Percentiles rank a stretch among this genome's conserved stretches.
These are phyloP conservation scores for Rhynchosporium agropyri DNA, from an alignment of 2,329 filamentous ascomycete genomes.

Conservation along the genomic window DNA sequence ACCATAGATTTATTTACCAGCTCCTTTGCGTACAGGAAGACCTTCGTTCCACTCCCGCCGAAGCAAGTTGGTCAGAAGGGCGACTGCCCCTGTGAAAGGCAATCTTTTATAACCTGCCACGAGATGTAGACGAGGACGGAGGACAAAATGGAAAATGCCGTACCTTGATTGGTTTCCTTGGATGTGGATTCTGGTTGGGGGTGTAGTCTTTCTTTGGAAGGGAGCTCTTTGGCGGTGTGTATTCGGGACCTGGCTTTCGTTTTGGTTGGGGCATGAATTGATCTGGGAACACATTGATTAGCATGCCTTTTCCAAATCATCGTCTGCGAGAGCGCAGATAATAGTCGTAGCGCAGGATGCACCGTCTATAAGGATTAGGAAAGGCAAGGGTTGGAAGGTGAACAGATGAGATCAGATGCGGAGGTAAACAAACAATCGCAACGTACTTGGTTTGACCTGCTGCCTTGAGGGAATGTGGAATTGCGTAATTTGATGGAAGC, in stretches of 20 bases:
- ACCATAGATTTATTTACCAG: not conserved
- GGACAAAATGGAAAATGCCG: constrained; percentile 2
- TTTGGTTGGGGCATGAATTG: not conserved
- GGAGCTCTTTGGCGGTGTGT: not conserved
- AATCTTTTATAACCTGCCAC: not conserved
- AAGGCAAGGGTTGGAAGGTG: not conserved
- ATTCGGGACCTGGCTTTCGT: not conserved
- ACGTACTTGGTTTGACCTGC: not conserved
- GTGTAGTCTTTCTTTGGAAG: not conserved
- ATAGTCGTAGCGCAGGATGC: not conserved
- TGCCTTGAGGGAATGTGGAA: not conserved
- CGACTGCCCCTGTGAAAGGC: not conserved
- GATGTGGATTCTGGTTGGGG: not conserved
- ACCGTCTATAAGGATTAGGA: not conserved
- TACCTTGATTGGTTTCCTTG: not conserved
- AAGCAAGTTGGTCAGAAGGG: constrained; percentile 1
- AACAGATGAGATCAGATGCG: not conserved
- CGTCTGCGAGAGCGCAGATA: too few species aligned
- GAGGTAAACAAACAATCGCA: not conserved
- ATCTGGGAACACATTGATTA: not conserved
- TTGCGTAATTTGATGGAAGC: not conserved
- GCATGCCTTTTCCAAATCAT: not conserved
- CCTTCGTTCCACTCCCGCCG: constrained; percentile 1
- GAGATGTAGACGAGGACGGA: not conserved
- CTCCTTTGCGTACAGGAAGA: not conserved